Base-by-base conservation (phyloP, 2,329 filamentous ascomycete species). In the Fusarium sublunatum region DNA sequence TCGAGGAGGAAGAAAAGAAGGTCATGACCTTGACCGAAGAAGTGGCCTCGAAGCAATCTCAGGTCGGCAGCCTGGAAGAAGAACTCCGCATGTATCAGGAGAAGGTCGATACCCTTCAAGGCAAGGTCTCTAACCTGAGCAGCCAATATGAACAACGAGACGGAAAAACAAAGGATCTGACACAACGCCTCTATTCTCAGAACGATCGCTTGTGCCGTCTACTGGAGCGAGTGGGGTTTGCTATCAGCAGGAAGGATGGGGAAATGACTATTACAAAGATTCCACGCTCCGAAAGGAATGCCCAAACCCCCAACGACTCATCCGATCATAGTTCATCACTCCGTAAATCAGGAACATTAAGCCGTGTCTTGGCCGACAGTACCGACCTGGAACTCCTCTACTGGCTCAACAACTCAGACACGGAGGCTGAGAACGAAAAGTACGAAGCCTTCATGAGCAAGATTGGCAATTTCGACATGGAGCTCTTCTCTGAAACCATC, bases 211-310 rank as follows among this genome's bases (percentile, higher is more conserved):
- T 97, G n/a, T 86, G 86, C 57, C 88, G 90, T 47, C 86, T 99
- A 43, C 82, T 99, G 1, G 93, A 98, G 72, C 87, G 92, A 28
- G 83, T 98, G 5, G 94, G 94, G 11, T 97, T 95, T 72, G 88
- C 90, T 0, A 85, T 98, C 13, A 87, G 87, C 3, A 88, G 92
- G 31, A 88, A 92, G 61, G 88, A 90, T 36, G 86, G 87, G 22
- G 82, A 82, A 12, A 92, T 96, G 85, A 77, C 85, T 2, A 88
- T 97, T 44, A 91, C 92, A 71, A 91, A 92, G 67, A 76, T 89
- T 29, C 85, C 87, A 5, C 83, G 85, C 15, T 79, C 85, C 4
- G 87, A 89, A 64, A 83, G 86, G 61, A 74, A 73, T 28, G 74
- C 77, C 25, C 81, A 86, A 47, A 88, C 84, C 62, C 80, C 83